phyloP scores from a whole-genome alignment of 108 stramenopile genomes.

The Cyclotella baltica region DNA sequence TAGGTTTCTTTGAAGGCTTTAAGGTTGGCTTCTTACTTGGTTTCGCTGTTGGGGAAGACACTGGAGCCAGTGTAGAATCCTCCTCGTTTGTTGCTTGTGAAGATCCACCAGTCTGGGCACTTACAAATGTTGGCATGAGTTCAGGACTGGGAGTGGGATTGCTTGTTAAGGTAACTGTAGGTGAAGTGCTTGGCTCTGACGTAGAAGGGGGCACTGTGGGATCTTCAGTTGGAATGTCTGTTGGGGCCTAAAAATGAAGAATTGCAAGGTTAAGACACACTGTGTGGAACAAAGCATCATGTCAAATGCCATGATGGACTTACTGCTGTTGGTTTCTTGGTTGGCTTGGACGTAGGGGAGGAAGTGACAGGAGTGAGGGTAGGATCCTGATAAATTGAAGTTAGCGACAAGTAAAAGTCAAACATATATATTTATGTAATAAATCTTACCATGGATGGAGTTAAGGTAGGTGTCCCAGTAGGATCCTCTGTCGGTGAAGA shows the following conservation, averaged over 20 bases:
- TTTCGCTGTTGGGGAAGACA: not conserved
- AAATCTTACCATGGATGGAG: not conserved
- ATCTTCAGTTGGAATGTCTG: no score
- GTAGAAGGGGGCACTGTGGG: not conserved
- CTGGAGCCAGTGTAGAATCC: not conserved
- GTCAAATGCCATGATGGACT: not conserved
- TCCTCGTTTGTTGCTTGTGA: no score
- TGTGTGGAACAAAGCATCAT: no score
- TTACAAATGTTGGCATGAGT: no score
- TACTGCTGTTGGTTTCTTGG: not conserved
- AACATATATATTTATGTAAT: not conserved
- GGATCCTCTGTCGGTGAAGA: conserved; percentile 1
- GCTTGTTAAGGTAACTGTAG: not conserved
- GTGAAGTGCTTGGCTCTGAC: not conserved
- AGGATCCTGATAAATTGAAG: no score
- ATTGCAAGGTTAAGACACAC: not conserved
- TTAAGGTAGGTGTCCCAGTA: not conserved
- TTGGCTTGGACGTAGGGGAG: not conserved
- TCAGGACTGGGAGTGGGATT: no score
- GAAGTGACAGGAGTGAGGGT: not conserved
- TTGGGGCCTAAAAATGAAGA: not conserved
- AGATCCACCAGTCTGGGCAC: no score
- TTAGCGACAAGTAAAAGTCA: not conserved
- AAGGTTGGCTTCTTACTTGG: no score
- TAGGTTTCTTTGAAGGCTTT: not conserved